Evolutionary conservation across 495 filamentous ascomycete species (phyloP).

Genomic region (Oidiodendron maius): DNA sequence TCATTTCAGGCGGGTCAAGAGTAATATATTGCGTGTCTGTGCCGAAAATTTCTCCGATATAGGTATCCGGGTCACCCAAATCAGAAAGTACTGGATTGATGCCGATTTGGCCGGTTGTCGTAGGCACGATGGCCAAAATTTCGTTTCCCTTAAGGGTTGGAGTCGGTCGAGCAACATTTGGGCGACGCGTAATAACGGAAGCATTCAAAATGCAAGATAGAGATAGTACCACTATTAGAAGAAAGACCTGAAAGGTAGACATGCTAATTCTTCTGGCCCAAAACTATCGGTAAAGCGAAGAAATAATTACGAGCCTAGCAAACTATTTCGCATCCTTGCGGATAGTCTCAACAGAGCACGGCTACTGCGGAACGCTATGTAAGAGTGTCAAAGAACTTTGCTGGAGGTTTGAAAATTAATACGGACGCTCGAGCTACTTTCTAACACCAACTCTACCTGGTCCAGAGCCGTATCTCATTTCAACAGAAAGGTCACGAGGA

Average conservation of each 20-base stretch:
- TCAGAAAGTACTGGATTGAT: neutral
- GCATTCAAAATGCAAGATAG: neutral
- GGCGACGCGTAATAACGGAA: neutral
- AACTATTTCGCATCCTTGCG: too few species aligned
- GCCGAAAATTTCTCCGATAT: constrained; percentile 1
- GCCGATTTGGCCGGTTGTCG: neutral
- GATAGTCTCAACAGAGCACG: too few species aligned
- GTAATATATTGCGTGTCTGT: constrained; percentile 5
- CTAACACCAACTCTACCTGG: too few species aligned
- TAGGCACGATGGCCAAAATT: neutral
- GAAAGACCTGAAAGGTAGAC: neutral
- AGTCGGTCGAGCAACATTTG: too few species aligned
- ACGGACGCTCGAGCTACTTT: too few species aligned
- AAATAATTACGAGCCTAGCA: neutral
- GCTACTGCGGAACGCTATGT: too few species aligned
- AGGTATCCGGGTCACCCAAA: neutral
- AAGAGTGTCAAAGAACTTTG: too few species aligned
- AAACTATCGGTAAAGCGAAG: neutral
- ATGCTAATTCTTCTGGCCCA: neutral
- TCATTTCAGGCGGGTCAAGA: neutral
- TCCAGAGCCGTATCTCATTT: too few species aligned
- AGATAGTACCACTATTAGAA: neutral
- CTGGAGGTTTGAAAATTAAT: too few species aligned
- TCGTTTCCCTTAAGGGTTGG: neutral
- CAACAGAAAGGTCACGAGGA: too few species aligned